Base-by-base conservation (phyloP, 441 rosid species). In the Gossypium aridum region DNA sequence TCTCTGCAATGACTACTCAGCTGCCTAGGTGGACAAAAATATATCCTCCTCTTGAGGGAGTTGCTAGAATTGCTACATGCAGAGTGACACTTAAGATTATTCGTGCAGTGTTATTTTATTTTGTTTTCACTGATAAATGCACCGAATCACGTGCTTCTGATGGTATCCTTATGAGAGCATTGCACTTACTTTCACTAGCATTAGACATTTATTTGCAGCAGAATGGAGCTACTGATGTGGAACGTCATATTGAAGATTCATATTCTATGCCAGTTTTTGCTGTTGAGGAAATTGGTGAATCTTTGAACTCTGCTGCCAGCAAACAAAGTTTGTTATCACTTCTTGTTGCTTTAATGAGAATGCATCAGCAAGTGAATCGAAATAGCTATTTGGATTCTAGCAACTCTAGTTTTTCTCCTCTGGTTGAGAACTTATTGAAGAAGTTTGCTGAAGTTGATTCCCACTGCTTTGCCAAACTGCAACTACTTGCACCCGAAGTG, bases 1-100 rank as follows among this genome's bases (percentile, higher is more conserved):
- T 84, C 57, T 87, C 97, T 43, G 97, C 99, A 39, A 76, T 90
- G 86, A 91, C 85, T 70, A 79, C 87, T 79, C 99, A 94, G 87
- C 88, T 97, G 75, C 99, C 99, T 56, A 85, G 70, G 81, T 97
- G 99, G 99, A 87, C 84, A 76, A 81, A 84, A 73, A 87, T 97
- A 71, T 88, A 91, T 82, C 89, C 89, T 55, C 98, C 99, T 78
- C 88, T 97, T 61, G 85, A 79, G 79, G 87, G 89, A 49, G 80
- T 91, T n/a, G 84, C 96, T 82, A 85, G 88, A 79, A 70, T 97
- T 68, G 98, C 93, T 73, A 97, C 93, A 39, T 91, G 97, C 89
- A 86, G 82, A 86, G 79, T 74, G 77, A 87, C 87, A 66, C 87
- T 90, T 77, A 82, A 88, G 83, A 78, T 97, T n/a, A 86, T 97